Evolutionary conservation across 2,329 filamentous ascomycete species (phyloP), one percentile per base, ranked within the genome.

Genomic region (Curvularia eragrostidis): DNA sequence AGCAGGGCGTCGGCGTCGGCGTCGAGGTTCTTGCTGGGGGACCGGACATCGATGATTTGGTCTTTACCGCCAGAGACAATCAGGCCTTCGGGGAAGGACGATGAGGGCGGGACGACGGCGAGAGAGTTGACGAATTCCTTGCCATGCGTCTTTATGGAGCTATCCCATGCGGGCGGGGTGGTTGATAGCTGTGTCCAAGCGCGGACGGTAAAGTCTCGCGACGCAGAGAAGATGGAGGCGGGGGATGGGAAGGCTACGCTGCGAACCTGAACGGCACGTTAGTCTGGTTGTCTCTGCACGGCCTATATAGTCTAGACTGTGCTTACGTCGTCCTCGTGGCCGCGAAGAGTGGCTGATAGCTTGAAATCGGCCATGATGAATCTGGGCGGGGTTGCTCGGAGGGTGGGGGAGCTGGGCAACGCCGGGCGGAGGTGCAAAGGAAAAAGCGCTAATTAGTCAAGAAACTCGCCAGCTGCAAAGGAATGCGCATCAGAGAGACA

Each of bases 31-130:
- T 88, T 85, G 10, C 82, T 84, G 5, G 91, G 89, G 61, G 89
- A 86, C 71, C 93, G 89, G 48, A 96, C 91, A 75, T 98, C 94
- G 69, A 99, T 94, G 63, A 98, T 90, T 30, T 91, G 89, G 73
- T 98, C 95, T 72, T 94, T 91, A 56, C 95, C 95, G 63, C 91
- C 93, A 0, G 93, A 95, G 7, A 96, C 83, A 38, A 98, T 84
- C 3, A 97, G 84, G 12, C 95, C 95, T 52, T 95, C 85, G 0
- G 91, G 87, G 65, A 88, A 89, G 7, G 86, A 81, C 49, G 83
- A 72, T 13, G 86, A 89, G 0, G 93, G 87, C 1, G 88, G 87
- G 0, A 92, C 81, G 68, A 90, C 96, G 57, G 93, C 84, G 44
- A 99, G 76, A 3, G 90, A 87, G 78, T 97, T 99, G 79, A 98